Evolutionary conservation across 441 rosid genomes (phyloP), one percentile per base, ranked within the genome.

Genomic region (Lagerstroemia fauriei): DNA sequence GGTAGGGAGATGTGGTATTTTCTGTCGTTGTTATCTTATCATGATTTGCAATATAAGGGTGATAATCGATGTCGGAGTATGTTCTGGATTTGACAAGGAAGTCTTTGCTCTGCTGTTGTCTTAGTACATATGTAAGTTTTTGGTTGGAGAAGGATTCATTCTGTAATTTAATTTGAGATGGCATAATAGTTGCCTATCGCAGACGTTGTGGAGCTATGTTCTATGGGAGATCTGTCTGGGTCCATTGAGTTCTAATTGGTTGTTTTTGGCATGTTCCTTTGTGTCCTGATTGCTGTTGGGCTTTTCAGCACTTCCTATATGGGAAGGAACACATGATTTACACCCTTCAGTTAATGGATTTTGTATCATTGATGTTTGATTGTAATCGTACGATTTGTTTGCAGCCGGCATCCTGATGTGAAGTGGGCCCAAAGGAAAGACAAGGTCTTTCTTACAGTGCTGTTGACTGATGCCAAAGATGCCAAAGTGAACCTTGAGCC

Each of bases 381-480:
- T 65, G 34, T 25, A 27, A 29, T 65, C 7, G 3, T 9, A 29
- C 38, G 0, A 12, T 65, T 12, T n/a, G 27, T 65, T 29, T 65
- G 77, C 82, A 93, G 97, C 88, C 95, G 90, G 82, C 91, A 92
- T 89, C 95, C 95, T 0, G 94, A 92, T 85, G 88, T 93, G 84
- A 93, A 91, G 87, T 93, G 97, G 97, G 97, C 97, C 0, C 93
- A 93, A 90, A 89, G 93, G 85, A 79, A 44, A 11, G 95, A 93
- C 80, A 89, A 89, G 85, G 91, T 93, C 73, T 93, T 71, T 75
- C 75, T 93, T 53, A 92, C 97, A 0, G 94, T 93, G 84, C 77
- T 78, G 57, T 90, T 93, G 73, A 87, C 93, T 0, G 97, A 93
- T 83, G 85, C 94, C 1, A 93, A 93, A 76, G 87, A 91, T 86